These are phyloP conservation scores for Nicotiana otophora DNA, from an alignment of 257 asterid species.

Conservation along the genomic window DNA sequence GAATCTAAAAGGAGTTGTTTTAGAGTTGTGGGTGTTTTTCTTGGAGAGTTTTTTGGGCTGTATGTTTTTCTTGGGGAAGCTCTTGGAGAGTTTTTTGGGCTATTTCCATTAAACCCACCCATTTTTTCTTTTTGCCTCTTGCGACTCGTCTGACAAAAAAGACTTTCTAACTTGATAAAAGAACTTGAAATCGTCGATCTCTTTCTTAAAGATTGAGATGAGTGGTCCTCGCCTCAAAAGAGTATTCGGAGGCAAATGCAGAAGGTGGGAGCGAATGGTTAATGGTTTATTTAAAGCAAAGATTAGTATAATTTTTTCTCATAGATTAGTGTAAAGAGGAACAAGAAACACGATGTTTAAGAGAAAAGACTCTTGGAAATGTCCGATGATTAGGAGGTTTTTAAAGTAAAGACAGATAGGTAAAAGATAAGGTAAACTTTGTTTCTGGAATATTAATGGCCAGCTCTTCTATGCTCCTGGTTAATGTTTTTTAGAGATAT, in stretches of 20 bases:
- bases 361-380: slow-evolving; percentile 6
- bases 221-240: background rate
- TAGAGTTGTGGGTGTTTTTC: slow-evolving; percentile 38
- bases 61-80: slow-evolving; percentile 3
- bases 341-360: slow-evolving; percentile 7
- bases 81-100: slow-evolving; percentile 28
- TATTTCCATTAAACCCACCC: slow-evolving; percentile 33
- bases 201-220: slow-evolving; percentile 10
- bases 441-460: background rate
- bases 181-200: background rate
- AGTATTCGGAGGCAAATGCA: background rate
- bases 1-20: slow-evolving; percentile 60
- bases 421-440: slow-evolving; percentile 1
- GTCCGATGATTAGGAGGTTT: background rate
- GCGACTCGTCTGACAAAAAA: background rate
- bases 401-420: background rate
- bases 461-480: background rate
- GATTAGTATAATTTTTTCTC: background rate
- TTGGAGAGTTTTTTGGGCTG: slow-evolving; percentile 7
- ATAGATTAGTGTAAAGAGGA: background rate
- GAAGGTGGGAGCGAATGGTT: background rate
- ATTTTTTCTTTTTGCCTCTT: background rate
- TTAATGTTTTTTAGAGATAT: slow-evolving; percentile 9
- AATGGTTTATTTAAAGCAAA: background rate
- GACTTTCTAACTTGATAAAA: background rate